These are phyloP conservation scores for Geotrichum aggregatum DNA, from an alignment of 1,139 yeast genomes.

Conservation along the genomic window DNA sequence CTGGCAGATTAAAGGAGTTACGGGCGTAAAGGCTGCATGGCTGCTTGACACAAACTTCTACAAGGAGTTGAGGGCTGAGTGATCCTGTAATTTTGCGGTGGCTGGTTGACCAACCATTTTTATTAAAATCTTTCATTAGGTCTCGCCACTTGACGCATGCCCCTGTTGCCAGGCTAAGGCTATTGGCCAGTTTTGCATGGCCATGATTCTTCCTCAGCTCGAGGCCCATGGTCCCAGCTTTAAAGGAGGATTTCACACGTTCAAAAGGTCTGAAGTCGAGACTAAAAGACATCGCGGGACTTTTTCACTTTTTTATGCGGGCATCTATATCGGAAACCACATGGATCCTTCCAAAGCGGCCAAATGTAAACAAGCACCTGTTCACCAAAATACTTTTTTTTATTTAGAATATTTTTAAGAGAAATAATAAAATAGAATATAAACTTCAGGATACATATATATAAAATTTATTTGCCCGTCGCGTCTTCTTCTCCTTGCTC, in stretches of 20 bases:
- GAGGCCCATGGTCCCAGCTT: no score
- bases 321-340: not conserved
- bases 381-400: no score
- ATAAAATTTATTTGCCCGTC: no score
- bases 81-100: not conserved
- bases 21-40: slow-evolving; percentile 20
- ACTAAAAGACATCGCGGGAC: not conserved
- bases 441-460: not conserved
- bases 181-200: no score
- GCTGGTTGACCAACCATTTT: slow-evolving; percentile 8
- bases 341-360: not conserved
- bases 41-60: slow-evolving; percentile 17
- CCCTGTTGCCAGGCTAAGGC: no score
- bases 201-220: no score
- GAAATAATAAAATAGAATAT: not conserved
- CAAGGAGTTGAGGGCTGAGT: slow-evolving; percentile 11
- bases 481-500: not conserved
- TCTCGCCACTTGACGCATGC: not conserved
- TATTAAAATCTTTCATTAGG: not conserved
- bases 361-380: slow-evolving; percentile 2
- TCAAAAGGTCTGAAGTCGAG: not conserved
- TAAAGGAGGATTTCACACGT: no score
- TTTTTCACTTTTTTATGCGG: not conserved
- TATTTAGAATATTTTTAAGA: no score
- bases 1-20: slow-evolving; percentile 19